phyloP scores from a whole-genome alignment of 768 basidiomycete genomes.

The Pleurotus sapidus region DNA sequence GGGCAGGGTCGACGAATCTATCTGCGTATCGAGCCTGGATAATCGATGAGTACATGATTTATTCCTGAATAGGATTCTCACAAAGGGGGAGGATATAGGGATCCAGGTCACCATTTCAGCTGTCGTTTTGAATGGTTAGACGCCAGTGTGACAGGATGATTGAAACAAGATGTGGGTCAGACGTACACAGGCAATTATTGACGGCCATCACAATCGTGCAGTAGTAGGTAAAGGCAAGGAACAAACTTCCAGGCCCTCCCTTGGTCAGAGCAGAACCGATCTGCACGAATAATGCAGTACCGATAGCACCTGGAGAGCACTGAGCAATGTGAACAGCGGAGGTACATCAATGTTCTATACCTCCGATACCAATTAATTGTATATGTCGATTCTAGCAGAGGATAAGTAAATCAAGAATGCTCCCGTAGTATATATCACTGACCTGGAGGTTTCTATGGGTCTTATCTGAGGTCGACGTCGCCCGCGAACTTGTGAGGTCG shows the following conservation, averaged over 20 bases:
- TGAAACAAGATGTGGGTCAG: background rate
- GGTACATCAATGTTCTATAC: constrained; percentile 17
- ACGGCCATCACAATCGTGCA: constrained; percentile 45
- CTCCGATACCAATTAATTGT: constrained; percentile 50
- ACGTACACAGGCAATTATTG: constrained; percentile 43
- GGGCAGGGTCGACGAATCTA: constrained; percentile 53
- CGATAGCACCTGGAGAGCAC: constrained; percentile 53
- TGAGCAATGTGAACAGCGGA: background rate
- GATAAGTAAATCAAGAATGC: background rate
- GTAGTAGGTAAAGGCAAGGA: constrained; percentile 50
- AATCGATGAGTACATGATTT: background rate
- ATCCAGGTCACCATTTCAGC: constrained; percentile 86
- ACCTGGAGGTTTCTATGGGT: constrained; percentile 40
- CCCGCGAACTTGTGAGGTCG: constrained; percentile 1
- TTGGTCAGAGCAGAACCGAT: constrained; percentile 58
- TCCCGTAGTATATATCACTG: background rate
- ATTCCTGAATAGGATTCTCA: constrained; percentile 21
- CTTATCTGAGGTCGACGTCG: constrained; percentile 21
- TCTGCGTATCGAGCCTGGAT: constrained; percentile 55
- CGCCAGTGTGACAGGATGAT: constrained; percentile 21
- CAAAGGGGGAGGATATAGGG: constrained; percentile 76
- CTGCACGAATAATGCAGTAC: constrained; percentile 73
- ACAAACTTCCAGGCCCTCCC: constrained; percentile 59
- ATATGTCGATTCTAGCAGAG: constrained; percentile 42
- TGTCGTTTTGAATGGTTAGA: constrained; percentile 23